Conservation (phyloP, 2,329 filamentous ascomycete genomes). For the Bipolaris sorokiniana region DNA sequence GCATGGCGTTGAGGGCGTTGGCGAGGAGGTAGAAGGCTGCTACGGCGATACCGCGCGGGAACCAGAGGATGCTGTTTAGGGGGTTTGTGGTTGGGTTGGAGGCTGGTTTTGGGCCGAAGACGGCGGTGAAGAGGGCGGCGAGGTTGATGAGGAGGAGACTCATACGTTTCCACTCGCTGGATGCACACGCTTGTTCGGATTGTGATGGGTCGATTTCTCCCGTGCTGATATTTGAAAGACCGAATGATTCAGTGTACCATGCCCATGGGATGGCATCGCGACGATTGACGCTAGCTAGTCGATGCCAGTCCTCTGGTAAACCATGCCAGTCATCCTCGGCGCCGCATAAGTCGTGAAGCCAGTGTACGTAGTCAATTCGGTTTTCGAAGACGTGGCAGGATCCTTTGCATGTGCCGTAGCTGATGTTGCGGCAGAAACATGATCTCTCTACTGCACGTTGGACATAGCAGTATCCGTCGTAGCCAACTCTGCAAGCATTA, state of each 20-base stretch:
- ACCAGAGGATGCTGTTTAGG: slow-evolving; percentile 15
- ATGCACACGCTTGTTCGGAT: slow-evolving; percentile 22
- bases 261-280: slow-evolving; percentile 44
- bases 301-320: slow-evolving; percentile 38
- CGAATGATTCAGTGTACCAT: slow-evolving; percentile 33
- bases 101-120: slow-evolving; percentile 12
- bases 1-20: slow-evolving; percentile 28
- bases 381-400: slow-evolving; percentile 41
- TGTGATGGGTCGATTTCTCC: background rate
- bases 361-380: slow-evolving; percentile 41
- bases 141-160: slow-evolving; percentile 32
- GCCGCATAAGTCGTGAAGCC: slow-evolving; percentile 42
- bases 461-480: slow-evolving; percentile 40
- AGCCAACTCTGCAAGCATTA: slow-evolving; percentile 41
- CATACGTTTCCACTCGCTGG: slow-evolving; percentile 31
- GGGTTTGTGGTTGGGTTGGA: background rate
- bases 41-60: slow-evolving; percentile 26
- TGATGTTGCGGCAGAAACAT: slow-evolving; percentile 40
- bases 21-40: slow-evolving; percentile 31
- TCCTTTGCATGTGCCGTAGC: slow-evolving; percentile 35
- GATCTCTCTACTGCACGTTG: slow-evolving; percentile 34
- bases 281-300: slow-evolving; percentile 27
- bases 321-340: slow-evolving; percentile 38
- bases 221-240: slow-evolving; percentile 5
- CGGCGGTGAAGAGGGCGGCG: slow-evolving; percentile 24